Evolutionary conservation across 108 stramenopile species (phyloP).

Genomic region (Pseudonitzschia multistriata): DNA sequence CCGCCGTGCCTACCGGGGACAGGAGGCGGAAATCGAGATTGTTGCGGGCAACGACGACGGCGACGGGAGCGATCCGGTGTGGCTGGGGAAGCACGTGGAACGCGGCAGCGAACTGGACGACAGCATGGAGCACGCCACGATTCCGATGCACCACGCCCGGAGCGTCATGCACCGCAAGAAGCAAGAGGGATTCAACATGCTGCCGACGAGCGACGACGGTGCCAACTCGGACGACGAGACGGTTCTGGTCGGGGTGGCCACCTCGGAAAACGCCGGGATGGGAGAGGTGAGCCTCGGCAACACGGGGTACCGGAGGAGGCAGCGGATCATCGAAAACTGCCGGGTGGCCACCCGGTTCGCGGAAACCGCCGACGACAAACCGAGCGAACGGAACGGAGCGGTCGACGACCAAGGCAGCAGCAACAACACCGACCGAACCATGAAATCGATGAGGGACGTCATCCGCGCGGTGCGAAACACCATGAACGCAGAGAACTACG

Average conservation of each 20-base stretch:
- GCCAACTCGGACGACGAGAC: conserved; percentile 6
- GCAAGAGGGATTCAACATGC: conserved; percentile 26
- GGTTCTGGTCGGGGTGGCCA: neutral
- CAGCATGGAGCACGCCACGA: conserved; percentile 3
- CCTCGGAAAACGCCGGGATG: neutral
- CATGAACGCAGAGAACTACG: conserved; percentile 10
- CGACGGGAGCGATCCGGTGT: neutral
- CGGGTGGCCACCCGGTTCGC: neutral
- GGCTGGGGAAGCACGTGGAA: neutral
- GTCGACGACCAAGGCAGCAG: neutral
- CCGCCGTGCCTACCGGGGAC: conserved; percentile 40
- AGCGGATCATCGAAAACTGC: conserved; percentile 33
- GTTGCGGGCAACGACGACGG: neutral
- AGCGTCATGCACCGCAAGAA: conserved; percentile 22
- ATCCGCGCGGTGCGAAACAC: conserved; percentile 39
- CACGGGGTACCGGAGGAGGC: conserved; percentile 25
- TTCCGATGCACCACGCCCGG: conserved; percentile 20
- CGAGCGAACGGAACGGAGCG: neutral
- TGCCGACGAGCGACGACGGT: conserved; percentile 26
- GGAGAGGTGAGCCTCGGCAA: neutral
- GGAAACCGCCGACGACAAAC: neutral
- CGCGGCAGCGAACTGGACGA: neutral
- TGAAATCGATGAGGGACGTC: conserved; percentile 50
- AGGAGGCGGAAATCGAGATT: conserved; percentile 35
- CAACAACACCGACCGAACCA: conserved; percentile 18